Conservation (phyloP, 1,284 basidiomycete genomes). For the Sporisorium graminicola region DNA sequence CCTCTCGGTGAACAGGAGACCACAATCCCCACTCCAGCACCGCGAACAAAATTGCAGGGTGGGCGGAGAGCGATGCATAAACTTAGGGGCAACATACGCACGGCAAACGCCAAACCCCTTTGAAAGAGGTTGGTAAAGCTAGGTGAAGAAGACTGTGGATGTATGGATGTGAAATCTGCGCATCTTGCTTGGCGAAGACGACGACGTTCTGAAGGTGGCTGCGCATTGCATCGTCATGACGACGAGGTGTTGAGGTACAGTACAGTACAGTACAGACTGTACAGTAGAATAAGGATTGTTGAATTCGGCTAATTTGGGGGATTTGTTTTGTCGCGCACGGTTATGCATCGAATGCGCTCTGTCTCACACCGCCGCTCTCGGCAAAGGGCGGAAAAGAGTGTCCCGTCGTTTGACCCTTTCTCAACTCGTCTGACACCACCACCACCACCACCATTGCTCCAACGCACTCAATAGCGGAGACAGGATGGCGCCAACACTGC, state of each 20-base stretch:
- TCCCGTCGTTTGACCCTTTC: too few species aligned
- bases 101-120: too few species aligned
- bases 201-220: too few species aligned
- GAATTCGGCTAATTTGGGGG: background rate
- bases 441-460: background rate
- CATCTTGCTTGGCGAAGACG: too few species aligned
- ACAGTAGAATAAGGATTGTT: too few species aligned
- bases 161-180: too few species aligned
- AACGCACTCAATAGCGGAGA: background rate
- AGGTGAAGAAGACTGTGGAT: too few species aligned
- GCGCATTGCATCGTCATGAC: too few species aligned
- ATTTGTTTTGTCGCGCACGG: slow-evolving; percentile 7
- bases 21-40: background rate
- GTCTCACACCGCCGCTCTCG: too few species aligned
- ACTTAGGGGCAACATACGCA: background rate
- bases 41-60: background rate
- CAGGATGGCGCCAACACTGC: slow-evolving; percentile 18
- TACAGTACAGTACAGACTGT: too few species aligned
- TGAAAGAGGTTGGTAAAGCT: too few species aligned
- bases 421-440: background rate
- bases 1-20: background rate
- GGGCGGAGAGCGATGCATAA: background rate
- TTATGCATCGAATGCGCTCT: background rate
- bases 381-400: background rate
- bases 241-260: too few species aligned